Conservation (phyloP, 2,329 filamentous ascomycete species). For the Aciculosporium take region DNA sequence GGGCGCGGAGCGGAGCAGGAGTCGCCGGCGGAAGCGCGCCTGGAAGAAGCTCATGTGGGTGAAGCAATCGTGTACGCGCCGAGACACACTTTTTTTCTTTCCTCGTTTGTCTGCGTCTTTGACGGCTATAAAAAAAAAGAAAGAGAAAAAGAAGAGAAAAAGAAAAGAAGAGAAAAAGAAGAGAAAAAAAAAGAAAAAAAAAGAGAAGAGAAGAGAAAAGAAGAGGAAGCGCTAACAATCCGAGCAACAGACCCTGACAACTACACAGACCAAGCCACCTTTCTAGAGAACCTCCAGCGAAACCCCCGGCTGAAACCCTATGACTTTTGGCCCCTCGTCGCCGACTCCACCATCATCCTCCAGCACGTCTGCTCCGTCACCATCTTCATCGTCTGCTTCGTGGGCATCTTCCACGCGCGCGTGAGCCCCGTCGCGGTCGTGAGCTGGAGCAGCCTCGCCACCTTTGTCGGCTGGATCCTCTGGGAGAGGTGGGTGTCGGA, state of each 20-base stretch:
- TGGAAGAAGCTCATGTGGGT: slow-evolving; percentile 99
- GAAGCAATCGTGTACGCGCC: slow-evolving; percentile 74
- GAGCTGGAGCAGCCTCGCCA: slow-evolving; percentile 68
- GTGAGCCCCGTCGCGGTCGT: slow-evolving; percentile 86
- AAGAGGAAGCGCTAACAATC: too few relatives aligned
- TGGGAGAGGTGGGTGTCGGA: slow-evolving; percentile 85
- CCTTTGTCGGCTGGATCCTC: slow-evolving; percentile 74
- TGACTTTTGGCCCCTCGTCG: slow-evolving; percentile 94
- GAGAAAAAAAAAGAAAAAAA: not conserved
- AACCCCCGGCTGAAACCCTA: slow-evolving; percentile 91
- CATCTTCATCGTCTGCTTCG: slow-evolving; percentile 89
- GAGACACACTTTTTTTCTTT: not conserved
- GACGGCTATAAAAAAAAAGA: not conserved
- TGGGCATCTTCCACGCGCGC: slow-evolving; percentile 73
- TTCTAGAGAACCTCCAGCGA: slow-evolving; percentile 86
- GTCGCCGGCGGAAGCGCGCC: slow-evolving; percentile 52
- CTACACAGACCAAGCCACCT: slow-evolving; percentile 93
- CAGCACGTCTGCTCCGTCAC: slow-evolving; percentile 92
- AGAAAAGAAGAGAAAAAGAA: not conserved
- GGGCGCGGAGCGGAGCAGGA: slow-evolving; percentile 46
- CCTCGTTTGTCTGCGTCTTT: not conserved
- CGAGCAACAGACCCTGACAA: slow-evolving; percentile 73
- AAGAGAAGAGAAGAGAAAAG: not conserved
- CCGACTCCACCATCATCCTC: slow-evolving; percentile 89
- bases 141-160: not conserved